Evolutionary conservation across 2,329 filamentous ascomycete species (phyloP).

Genomic region (Venturiaceae sp.): DNA sequence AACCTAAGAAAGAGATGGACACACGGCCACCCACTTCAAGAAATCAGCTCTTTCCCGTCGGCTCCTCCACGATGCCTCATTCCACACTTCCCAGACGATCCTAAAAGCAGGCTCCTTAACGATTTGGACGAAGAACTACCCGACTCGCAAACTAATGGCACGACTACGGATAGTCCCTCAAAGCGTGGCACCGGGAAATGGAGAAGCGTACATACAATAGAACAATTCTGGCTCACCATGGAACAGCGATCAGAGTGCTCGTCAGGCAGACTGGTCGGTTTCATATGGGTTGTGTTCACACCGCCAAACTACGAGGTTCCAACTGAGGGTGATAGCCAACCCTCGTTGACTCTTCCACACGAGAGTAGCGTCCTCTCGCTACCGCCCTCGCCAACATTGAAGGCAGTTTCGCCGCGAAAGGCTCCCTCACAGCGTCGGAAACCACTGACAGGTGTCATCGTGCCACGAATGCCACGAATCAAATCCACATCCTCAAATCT

Average conservation of each 20-base stretch:
- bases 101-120: slow-evolving; percentile 79
- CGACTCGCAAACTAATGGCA: slow-evolving; percentile 32
- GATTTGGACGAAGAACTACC: slow-evolving; percentile 80
- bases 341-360: background rate
- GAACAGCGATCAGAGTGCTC: slow-evolving; percentile 93
- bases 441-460: slow-evolving; percentile 47
- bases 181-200: slow-evolving; percentile 57
- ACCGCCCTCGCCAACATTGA: background rate
- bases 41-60: slow-evolving; percentile 54
- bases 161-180: slow-evolving; percentile 19
- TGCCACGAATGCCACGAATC: slow-evolving; percentile 53
- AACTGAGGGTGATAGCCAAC: background rate
- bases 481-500: slow-evolving; percentile 39
- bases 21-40: slow-evolving; percentile 61
- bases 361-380: background rate
- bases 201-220: slow-evolving; percentile 72
- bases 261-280: slow-evolving; percentile 82
- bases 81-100: slow-evolving; percentile 88
- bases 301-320: slow-evolving; percentile 38
- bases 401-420: background rate
- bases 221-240: slow-evolving; percentile 99
- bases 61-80: slow-evolving; percentile 77
- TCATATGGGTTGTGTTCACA: slow-evolving; percentile 82
- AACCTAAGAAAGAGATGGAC: slow-evolving; percentile 34
- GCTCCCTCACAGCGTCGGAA: background rate